Conservation (phyloP, 1,139 yeast genomes). For the Pichia sp. region DNA sequence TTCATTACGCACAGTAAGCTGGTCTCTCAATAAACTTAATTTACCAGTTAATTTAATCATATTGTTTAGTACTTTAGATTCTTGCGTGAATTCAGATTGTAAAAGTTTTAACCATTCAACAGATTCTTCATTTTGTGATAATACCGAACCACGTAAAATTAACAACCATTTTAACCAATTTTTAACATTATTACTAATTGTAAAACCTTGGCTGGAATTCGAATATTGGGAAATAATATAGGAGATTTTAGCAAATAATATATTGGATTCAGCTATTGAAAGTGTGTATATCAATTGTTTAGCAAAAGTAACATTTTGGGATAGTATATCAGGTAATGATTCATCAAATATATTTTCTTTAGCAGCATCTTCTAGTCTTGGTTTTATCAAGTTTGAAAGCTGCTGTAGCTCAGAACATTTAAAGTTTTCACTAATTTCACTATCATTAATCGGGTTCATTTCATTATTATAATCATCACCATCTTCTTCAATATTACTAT, state of each 20-base stretch:
- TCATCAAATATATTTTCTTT: conserved; percentile 24
- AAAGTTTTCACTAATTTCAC: conserved; percentile 4
- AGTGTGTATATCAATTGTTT: conserved; percentile 32
- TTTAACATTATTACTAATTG: conserved; percentile 33
- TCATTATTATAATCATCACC: conserved; percentile 10
- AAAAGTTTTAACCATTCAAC: conserved; percentile 33
- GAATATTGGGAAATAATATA: conserved; percentile 29
- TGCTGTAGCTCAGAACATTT: conserved; percentile 1
- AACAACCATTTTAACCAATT: conserved; percentile 48
- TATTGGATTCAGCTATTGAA: conserved; percentile 23
- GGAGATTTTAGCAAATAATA: conserved; percentile 35
- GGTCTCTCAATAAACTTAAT: conserved; percentile 64
- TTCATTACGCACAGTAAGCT: conserved; percentile 49
- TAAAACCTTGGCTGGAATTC: conserved; percentile 22
- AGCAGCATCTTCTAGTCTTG: conserved; percentile 17
- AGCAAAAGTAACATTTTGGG: conserved; percentile 34
- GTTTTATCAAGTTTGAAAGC: conserved; percentile 6
- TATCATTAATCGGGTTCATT: conserved; percentile 2
- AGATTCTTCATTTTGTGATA: conserved; percentile 33
- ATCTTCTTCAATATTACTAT: conserved; percentile 4
- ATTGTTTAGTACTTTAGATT: conserved; percentile 49
- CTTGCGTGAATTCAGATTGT: conserved; percentile 28
- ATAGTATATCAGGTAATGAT: conserved; percentile 30
- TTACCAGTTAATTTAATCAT: conserved; percentile 80
- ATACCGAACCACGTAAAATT: conserved; percentile 39